A percentile compares a stretch with the other conserved stretches of the same genome.
Conservation (phyloP, 768 basidiomycete genomes). For the Filobasidium floriforme region DNA sequence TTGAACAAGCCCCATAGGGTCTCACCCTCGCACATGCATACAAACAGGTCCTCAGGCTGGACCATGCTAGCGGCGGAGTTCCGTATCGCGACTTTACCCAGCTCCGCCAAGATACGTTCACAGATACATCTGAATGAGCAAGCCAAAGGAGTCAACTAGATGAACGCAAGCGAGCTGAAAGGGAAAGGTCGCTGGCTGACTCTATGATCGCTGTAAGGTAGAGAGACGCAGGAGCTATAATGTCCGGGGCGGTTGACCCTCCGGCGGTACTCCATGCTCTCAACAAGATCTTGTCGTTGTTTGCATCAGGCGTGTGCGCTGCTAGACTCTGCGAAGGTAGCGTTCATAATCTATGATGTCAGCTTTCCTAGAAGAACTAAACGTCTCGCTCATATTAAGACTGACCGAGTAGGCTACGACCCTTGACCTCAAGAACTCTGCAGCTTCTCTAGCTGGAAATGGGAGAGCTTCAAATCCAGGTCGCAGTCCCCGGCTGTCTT, state of each 20-base stretch:
- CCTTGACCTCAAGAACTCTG: slow-evolving; percentile 59
- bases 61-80: slow-evolving; percentile 74
- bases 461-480: slow-evolving; percentile 22
- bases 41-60: slow-evolving; percentile 71
- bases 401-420: slow-evolving; percentile 39
- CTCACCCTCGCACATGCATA: slow-evolving; percentile 83
- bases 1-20: slow-evolving; percentile 76
- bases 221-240: slow-evolving; percentile 71
- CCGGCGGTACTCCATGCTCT: slow-evolving; percentile 60
- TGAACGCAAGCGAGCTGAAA: not conserved
- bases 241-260: slow-evolving; percentile 52
- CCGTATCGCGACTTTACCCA: slow-evolving; percentile 73
- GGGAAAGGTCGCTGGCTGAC: slow-evolving; percentile 34
- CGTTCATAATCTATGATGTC: slow-evolving; percentile 44
- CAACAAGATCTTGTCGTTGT: slow-evolving; percentile 63
- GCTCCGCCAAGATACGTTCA: slow-evolving; percentile 76
- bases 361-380: slow-evolving; percentile 19
- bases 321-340: slow-evolving; percentile 77
- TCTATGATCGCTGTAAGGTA: slow-evolving; percentile 90
- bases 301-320: slow-evolving; percentile 74
- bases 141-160: slow-evolving; percentile 13
- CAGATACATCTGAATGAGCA: slow-evolving; percentile 33
- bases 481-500: slow-evolving; percentile 9
- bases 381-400: not conserved
- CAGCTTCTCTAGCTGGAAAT: slow-evolving; percentile 47